These are phyloP conservation scores for Aspergillus saccharolyticus DNA, from an alignment of 495 filamentous ascomycete species.

Conservation along the genomic window DNA sequence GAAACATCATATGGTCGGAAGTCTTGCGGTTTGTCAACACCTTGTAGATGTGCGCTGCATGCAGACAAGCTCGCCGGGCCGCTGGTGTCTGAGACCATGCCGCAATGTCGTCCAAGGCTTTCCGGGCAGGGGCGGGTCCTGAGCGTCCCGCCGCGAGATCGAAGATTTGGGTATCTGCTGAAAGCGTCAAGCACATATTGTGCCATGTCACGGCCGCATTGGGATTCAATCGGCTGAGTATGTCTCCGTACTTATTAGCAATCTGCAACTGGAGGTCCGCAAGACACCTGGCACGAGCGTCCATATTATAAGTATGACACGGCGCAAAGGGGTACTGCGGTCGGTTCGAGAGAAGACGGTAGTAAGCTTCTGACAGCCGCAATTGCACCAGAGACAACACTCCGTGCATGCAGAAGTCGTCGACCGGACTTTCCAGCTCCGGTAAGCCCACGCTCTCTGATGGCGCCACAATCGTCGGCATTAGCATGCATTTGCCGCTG, in stretches of 20 bases:
- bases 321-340: conserved; percentile 40
- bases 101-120: conserved; percentile 46
- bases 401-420: conserved; percentile 37
- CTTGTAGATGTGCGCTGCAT: conserved; percentile 50
- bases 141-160: conserved; percentile 46
- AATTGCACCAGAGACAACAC: conserved; percentile 40
- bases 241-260: conserved; percentile 33
- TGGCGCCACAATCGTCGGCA: conserved; percentile 36
- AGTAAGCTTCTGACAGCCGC: conserved; percentile 41
- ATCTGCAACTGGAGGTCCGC: conserved; percentile 38
- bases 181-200: conserved; percentile 49
- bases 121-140: conserved; percentile 39
- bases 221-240: conserved; percentile 39
- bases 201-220: conserved; percentile 49
- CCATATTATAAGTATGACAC: conserved; percentile 42
- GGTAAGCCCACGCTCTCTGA: conserved; percentile 38
- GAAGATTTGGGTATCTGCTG: conserved; percentile 48
- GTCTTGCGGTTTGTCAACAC: conserved; percentile 46
- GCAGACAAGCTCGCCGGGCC: conserved; percentile 43
- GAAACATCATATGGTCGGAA: conserved; percentile 46
- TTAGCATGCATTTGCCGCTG: conserved; percentile 34
- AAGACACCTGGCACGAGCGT: conserved; percentile 38
- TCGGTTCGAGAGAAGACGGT: conserved; percentile 41
- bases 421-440: conserved; percentile 28
- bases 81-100: conserved; percentile 49